A percentile compares a stretch with the other conserved stretches of the same genome.
Evolutionary conservation across 306 rosid species (phyloP).

Genomic region (Trifolium fragiferum): DNA sequence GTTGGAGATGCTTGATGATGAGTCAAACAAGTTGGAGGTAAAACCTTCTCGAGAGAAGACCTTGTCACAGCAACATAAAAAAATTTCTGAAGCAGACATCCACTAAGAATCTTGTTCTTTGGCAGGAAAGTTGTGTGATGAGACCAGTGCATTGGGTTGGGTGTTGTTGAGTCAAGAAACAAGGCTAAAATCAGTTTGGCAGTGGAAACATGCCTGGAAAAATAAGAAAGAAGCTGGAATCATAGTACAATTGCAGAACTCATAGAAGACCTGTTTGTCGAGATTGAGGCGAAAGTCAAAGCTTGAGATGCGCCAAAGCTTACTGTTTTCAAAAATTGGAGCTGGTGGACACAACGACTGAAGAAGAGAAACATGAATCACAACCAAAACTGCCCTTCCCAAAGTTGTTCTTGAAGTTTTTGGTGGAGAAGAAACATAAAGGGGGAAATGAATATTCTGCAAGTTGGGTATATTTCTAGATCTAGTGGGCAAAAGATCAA

Average conservation of each 20-base stretch:
- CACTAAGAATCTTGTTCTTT: not conserved
- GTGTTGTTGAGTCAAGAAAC: not conserved
- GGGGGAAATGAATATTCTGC: not conserved
- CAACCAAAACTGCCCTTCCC: not conserved
- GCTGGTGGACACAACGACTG: not conserved
- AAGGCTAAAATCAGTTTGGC: not conserved
- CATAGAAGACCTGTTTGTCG: not conserved
- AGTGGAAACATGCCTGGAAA: not conserved
- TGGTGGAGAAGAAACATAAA: not conserved
- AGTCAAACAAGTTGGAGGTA: not conserved
- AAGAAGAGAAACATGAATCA: slow-evolving; percentile 7
- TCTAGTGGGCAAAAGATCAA: not conserved
- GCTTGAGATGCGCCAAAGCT: not conserved
- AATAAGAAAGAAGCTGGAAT: not conserved
- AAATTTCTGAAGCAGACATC: not conserved
- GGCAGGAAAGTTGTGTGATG: not conserved
- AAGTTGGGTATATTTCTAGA: not conserved
- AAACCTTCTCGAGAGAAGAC: not conserved
- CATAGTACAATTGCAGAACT: not conserved
- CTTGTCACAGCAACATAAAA: not conserved
- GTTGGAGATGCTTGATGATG: not conserved
- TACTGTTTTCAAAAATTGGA: not conserved
- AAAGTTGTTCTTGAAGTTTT: not conserved
- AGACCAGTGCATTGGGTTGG: not conserved
- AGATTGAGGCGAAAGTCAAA: not conserved